These are phyloP conservation scores for Calonectria multiphialidica DNA, from an alignment of 2,329 filamentous ascomycete species.

Conservation along the genomic window DNA sequence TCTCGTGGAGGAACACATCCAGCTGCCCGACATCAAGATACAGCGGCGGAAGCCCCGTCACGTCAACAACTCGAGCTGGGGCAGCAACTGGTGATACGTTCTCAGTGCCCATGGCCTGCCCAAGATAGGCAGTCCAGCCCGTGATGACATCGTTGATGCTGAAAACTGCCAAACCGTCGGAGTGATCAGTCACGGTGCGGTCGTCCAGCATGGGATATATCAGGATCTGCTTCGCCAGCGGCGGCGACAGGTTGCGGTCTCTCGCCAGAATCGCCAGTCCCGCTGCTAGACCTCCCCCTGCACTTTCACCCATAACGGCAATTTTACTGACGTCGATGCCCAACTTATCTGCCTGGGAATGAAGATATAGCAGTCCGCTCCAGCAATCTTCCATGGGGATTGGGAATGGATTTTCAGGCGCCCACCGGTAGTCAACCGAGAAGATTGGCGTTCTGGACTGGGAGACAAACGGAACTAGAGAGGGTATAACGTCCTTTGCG, in stretches of 20 bases:
- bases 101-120: neutral
- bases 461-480: neutral
- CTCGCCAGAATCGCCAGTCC: neutral
- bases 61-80: constrained; percentile 3
- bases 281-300: constrained; percentile 16
- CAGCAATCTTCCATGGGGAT: constrained; percentile 18
- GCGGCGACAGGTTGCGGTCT: constrained; percentile 11
- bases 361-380: constrained; percentile 5
- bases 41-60: constrained; percentile 5
- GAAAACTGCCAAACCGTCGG: constrained; percentile 1
- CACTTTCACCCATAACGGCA: constrained; percentile 27
- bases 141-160: constrained; percentile 14
- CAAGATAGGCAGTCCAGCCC: constrained; percentile 19
- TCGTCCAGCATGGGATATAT: constrained; percentile 26
- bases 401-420: constrained; percentile 20
- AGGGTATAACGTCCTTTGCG: neutral
- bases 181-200: neutral
- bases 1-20: constrained; percentile 14
- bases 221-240: constrained; percentile 19
- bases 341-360: neutral
- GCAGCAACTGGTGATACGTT: constrained; percentile 1
- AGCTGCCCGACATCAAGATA: constrained; percentile 20
- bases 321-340: neutral
- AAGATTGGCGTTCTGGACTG: constrained; percentile 16
- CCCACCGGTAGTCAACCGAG: constrained; percentile 25